Base-by-base conservation (phyloP, 768 basidiomycete genomes). In the Candolleomyces eurysporus region DNA sequence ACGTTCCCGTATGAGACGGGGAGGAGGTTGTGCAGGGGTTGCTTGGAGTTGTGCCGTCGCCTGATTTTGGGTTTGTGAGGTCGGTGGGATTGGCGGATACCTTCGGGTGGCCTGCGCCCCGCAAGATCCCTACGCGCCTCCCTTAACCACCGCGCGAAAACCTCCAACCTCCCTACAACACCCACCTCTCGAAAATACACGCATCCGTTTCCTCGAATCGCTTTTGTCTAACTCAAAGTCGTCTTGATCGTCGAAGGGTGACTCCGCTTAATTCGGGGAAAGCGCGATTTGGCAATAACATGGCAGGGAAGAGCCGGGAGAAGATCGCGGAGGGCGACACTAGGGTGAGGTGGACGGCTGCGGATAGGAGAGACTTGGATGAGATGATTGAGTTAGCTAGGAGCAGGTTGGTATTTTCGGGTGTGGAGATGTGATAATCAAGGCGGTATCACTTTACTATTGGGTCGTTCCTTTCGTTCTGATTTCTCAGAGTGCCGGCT, bases 231-330 rank as follows among this genome's bases (percentile, higher is more conserved):
- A 43, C 87, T 97, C 69, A 92, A 90, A 0, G 96, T 0, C 94
- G 97, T 68, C 87, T 87, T 0, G 92, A 97, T 71, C 95, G 95
- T 0, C 84, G 92, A 0, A 77, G 72, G 7, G 94, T 96, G 92
- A 78, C 89, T 3, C 71, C 79, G 26, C 76, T 98, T 19, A 88
- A 87, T 65, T 83, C 83, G 5, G 80, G 88, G 54, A 90, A 93
- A 73, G 75, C 72, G 4, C 80, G 82, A 30, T 96, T 94, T 66
- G 95, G 98, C 67, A 77, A 68, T 22, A 84, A 83, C 56, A 79
- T 82, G 65, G 73, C 75, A 52, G 85, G 85, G 19, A 84, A 82
- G 75, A 79, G 75, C 11, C 73, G 79, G 2, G 89, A 86, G 36
- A 5, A 59, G 84, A 87, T 16, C 72, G 89, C 1, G 78, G 73